Base-by-base conservation (phyloP, 1,284 basidiomycete genomes). In the Acaromyces ingoldii region DNA sequence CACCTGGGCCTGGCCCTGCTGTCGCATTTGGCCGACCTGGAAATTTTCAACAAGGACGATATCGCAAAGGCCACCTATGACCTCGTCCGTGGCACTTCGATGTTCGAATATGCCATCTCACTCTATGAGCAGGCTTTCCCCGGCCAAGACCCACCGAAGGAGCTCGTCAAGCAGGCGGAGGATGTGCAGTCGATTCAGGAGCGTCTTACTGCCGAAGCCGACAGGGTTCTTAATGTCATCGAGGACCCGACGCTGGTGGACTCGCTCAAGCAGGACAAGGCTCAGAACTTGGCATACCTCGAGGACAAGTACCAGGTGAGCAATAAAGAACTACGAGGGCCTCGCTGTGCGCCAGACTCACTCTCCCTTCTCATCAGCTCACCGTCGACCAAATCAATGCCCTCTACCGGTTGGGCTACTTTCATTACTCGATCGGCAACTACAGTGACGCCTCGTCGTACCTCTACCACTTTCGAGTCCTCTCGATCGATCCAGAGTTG, bases 351-450 rank as follows among this genome's bases (percentile, higher is more conserved):
- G 9, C 3, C 29, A 17, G 26, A 11, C 3, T n/a, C 10, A 29
- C 7, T 7, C 25, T 26, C 13, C 13, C 34, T 38, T 36, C 24
- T 47, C 33, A 57, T 6, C 72, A 93, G 88, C 84, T 98, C 58
- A 91, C 88, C 25, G 80, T 88, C 53, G 91, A 95, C 58, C 89
- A 96, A 83, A 95, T 98, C 77, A 89, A 87, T 46, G 89, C 89
- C 2, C 82, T 98, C 7, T 98, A 98, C 81, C 91, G 91, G 78
- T 97, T 93, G 77, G 95, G 93, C 52, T 87, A 97, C 76, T 97
- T 92, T 81, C 91, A 95, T 78, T 98, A 91, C 80, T 90, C 91
- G 30, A 90, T 90, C 75, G 93, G 95, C 51, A 90, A 91, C 77
- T 98, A 98, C 81, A 87, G 84, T 63, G 89, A 89, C 57, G 91